Conservation (phyloP, 148 eudicot species). For the Fagopyrum homotropicum region DNA sequence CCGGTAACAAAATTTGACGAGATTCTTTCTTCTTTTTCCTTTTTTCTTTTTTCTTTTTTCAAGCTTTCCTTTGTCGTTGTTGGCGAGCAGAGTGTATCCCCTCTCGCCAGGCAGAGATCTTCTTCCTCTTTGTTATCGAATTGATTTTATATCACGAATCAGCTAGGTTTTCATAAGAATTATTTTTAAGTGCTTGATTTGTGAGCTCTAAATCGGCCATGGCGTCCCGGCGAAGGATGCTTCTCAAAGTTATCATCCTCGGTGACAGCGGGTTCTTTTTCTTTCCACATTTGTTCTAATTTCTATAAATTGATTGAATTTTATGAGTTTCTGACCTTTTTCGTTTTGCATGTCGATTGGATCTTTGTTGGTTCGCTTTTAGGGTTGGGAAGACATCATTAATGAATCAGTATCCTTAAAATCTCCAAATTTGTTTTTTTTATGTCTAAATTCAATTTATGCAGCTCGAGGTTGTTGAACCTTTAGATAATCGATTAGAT, state of each 20-base stretch:
- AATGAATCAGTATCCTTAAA: slow-evolving; percentile 47
- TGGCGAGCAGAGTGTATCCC: no score
- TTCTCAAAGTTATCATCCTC: slow-evolving; percentile 74
- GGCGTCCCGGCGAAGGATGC: slow-evolving; percentile 66
- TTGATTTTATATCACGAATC: neutral
- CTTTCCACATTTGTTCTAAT: neutral
- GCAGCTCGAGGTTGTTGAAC: slow-evolving; percentile 10
- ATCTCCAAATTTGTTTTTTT: neutral
- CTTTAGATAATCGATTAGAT: slow-evolving; percentile 35
- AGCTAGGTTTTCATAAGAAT: neutral
- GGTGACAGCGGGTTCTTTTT: slow-evolving; percentile 69
- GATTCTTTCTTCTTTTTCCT: no score
- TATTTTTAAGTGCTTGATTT: neutral
- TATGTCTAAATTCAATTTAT: neutral
- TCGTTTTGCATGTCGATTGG: slow-evolving; percentile 11
- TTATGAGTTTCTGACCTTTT: slow-evolving; percentile 1
- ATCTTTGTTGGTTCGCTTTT: slow-evolving; percentile 11
- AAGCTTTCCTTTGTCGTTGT: no score
- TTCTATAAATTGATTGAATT: slow-evolving; percentile 2
- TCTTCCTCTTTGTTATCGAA: neutral
- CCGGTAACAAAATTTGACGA: no score
- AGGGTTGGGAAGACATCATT: slow-evolving; percentile 41
- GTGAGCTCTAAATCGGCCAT: slow-evolving; percentile 14
- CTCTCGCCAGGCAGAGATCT: neutral
- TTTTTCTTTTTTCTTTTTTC: no score